Evolutionary conservation across 2,329 filamentous ascomycete genomes (phyloP), one percentile per base, ranked within the genome.

Genomic region (Phyllosticta citriasiana): DNA sequence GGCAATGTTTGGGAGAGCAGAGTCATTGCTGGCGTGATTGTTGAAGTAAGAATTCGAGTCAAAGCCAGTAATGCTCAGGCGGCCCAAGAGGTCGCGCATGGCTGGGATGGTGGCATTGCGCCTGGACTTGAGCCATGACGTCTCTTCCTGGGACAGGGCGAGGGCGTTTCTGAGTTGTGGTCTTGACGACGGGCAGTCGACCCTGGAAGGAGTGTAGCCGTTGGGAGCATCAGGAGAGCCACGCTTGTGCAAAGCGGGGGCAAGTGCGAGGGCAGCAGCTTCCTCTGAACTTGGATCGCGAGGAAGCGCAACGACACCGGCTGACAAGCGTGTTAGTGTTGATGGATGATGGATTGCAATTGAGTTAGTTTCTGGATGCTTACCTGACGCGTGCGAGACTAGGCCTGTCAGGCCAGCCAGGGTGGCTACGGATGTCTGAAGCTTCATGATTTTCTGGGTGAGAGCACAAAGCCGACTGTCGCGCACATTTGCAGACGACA

Each of bases 11-110:
- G 86, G 86, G 26, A 87, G 68, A 1, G 79, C 77, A 16, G 80
- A 79, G 0, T 76, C 77, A 72, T 88, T 87, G 63, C 77, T 75
- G 27, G 75, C 74, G 63, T 84, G 72, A 1, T 75, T 76, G 59
- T 86, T 80, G 67, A 97, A 84, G 71, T 94, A 97, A 1, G 76
- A 71, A 1, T 78, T 79, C n/a, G 85, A 87, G 73, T 96, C 86
- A 64, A 97, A 93, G 63, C 82, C 84, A n/a, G 82, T 76, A 64
- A 97, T 92, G 67, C 84, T 84, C 69, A 89, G 80, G 62, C 88
- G 83, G 19, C 78, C 78, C 57, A 97, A 80, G 65, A 96, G 85
- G 19, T 87, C 80, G 60, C 80, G 83, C 82, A 97, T 87, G n/a
- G 89, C 85, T 9, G 84, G 74, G 19, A 92, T 76, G 0, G 91